Evolutionary conservation across 257 asterid species (phyloP).

Genomic region (Penstemon barbatus): DNA sequence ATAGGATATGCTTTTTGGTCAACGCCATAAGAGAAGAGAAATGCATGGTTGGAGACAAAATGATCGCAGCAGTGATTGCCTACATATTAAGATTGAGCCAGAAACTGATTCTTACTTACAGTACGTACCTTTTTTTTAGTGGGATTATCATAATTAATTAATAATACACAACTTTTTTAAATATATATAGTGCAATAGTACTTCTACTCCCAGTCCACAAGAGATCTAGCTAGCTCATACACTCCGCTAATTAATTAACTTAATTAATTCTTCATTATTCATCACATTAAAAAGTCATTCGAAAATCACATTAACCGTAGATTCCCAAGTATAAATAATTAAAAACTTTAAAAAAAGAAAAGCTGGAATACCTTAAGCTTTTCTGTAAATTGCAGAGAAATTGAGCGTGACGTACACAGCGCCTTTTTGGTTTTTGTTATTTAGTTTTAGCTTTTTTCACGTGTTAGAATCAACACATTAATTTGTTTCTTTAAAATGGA

Average conservation of each 20-base stretch:
- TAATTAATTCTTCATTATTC: no score
- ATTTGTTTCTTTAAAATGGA: neutral
- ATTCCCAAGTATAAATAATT: neutral
- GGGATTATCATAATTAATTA: no score
- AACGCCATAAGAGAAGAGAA: constrained; percentile 29
- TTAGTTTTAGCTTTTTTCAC: constrained; percentile 37
- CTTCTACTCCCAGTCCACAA: no score
- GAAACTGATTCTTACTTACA: neutral
- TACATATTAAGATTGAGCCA: constrained; percentile 8
- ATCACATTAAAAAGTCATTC: no score
- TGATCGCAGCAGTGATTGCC: constrained; percentile 38
- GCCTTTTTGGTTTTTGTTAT: constrained; percentile 38
- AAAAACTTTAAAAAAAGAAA: no score
- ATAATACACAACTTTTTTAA: no score
- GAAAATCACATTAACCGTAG: neutral
- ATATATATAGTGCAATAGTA: no score
- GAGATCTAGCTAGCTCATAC: no score
- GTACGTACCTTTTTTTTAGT: no score
- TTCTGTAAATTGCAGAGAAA: constrained; percentile 23
- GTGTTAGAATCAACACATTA: constrained; percentile 28
- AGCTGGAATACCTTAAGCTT: constrained; percentile 22
- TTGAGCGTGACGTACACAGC: constrained; percentile 33
- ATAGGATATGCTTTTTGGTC: constrained; percentile 26
- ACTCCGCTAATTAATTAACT: no score
- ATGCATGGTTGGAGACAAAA: constrained; percentile 39